Base-by-base conservation (phyloP, 148 eudicot species). In the Rhododendron williamsianum region DNA sequence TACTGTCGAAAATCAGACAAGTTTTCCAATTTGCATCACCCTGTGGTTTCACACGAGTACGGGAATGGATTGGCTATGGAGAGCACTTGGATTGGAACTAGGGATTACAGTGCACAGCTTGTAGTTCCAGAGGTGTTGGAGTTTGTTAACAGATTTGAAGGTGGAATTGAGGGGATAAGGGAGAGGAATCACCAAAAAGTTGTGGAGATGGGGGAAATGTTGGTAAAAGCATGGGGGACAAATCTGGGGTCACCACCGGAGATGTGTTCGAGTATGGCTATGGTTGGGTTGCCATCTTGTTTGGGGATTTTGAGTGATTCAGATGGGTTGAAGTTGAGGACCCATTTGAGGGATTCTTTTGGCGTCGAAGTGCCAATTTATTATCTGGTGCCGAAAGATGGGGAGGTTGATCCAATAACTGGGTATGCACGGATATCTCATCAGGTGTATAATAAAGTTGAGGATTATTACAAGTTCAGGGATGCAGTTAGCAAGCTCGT, bases 341-440 rank as follows among this genome's bases (percentile, higher is more conserved):
- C 87, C 4, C 95, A 91, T 89, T 84, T 96, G 89, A 93, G 98
- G 86, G 96, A 91, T 77, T 83, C 82, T 87, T 94, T 92, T 86
- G 88, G 84, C 49, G 93, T 96, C 81, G 99, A 96, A 88, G 99
- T 96, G 67, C 98, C 98, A 0, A 92, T 96, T 36, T 92, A 94
- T 84, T 96, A 86, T 71, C 83, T 93, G 71, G 93, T 88, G 11
- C 92, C 95, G 1, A 87, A 82, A 87, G 95, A 91, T 74, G 95
- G 91, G 11, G 96, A 95, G 79, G 90, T 87, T 83, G 91, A 96
- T 85, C 86, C 89, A n/a, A 69, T 92, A n/a, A 94, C 98, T 4
- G 99, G 95, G 4, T 96, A 94, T 93, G 98, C 95, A 65, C 89
- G 99, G 86, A 94, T 96, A 91, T 96, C 99, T 79, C 94, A 96